phyloP scores from a whole-genome alignment of 2,329 filamentous ascomycete genomes.

The Fusarium compactum region DNA sequence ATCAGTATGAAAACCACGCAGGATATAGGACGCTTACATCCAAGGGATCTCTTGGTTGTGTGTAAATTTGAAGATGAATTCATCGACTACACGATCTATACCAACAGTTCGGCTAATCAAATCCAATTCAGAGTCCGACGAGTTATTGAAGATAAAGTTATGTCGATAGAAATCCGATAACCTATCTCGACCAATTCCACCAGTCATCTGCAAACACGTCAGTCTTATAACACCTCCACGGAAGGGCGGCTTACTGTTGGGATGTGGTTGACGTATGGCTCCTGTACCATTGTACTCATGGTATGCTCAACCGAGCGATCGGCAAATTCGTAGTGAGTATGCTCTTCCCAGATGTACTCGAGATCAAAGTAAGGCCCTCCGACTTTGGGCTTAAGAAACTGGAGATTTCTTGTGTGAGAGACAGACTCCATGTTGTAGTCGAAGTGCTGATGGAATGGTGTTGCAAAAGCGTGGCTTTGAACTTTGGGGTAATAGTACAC shows the following conservation, averaged over 20 bases:
- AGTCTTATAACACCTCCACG: rapidly evolving
- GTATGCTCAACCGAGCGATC: constrained; percentile 77
- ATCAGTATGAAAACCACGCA: neutral
- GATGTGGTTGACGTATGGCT: constrained; percentile 84
- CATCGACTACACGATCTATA: constrained; percentile 77
- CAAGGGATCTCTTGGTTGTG: constrained; percentile 73
- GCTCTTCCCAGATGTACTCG: constrained; percentile 83
- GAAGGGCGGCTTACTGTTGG: constrained; percentile 65
- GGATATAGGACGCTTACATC: constrained; percentile 64
- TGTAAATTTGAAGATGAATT: constrained; percentile 75
- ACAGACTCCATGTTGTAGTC: constrained; percentile 66
- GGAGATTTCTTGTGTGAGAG: constrained; percentile 74
- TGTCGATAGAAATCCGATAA: constrained; percentile 77
- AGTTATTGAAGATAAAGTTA: constrained; percentile 81
- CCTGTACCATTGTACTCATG: constrained; percentile 83
- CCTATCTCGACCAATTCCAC: constrained; percentile 73
- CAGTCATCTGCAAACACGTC: constrained; percentile 61
- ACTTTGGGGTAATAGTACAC: constrained; percentile 57
- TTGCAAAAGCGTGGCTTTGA: constrained; percentile 56
- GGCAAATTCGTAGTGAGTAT: constrained; percentile 77
- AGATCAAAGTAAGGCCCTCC: constrained; percentile 78
- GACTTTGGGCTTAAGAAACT: constrained; percentile 73
- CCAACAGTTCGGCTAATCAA: constrained; percentile 79
- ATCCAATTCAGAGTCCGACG: constrained; percentile 73
- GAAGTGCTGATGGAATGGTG: constrained; percentile 65